A percentile compares a stretch with the other conserved stretches of the same genome.
Evolutionary conservation across 2,329 filamentous ascomycete species (phyloP).

Genomic region (Cladophialophora chaetospira): DNA sequence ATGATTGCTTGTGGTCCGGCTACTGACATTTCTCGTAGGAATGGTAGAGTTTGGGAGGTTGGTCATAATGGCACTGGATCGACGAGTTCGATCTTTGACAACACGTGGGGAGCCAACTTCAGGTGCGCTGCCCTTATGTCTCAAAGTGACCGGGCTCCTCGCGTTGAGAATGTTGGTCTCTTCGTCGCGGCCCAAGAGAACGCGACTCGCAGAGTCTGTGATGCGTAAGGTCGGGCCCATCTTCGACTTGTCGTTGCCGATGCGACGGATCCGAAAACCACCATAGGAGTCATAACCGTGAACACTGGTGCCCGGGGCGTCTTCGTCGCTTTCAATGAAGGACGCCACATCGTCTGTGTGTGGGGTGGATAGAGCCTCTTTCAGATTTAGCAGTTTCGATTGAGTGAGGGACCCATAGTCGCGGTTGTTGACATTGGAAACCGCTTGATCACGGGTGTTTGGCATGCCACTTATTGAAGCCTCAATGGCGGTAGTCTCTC

Average conservation of each 20-base stretch:
- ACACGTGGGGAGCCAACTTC: conserved; percentile 10
- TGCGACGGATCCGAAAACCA: conserved; percentile 24
- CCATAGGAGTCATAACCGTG: conserved; percentile 25
- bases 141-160: not conserved
- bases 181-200: conserved; percentile 19
- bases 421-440: not conserved
- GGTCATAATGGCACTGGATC: conserved; percentile 14
- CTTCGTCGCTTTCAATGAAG: conserved; percentile 7
- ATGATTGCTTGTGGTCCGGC: conserved; percentile 5
- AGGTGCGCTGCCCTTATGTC: conserved; percentile 17
- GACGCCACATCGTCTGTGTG: conserved; percentile 12
- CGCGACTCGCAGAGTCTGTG: conserved; percentile 26
- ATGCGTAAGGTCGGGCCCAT: conserved; percentile 29
- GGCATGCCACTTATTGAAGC: not conserved
- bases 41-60: conserved; percentile 4
- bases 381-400: conserved; percentile 5
- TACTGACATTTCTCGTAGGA: conserved; percentile 16
- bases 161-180: not conserved
- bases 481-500: not conserved
- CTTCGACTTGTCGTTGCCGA: conserved; percentile 9
- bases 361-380: conserved; percentile 19
- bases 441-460: not conserved
- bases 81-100: conserved; percentile 8
- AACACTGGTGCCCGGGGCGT: conserved; percentile 2
- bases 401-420: not conserved